Percentiles rank a stretch among this genome's conserved stretches.
These are phyloP conservation scores for Xylaria curta DNA, from an alignment of 495 filamentous ascomycete species.

Conservation along the genomic window DNA sequence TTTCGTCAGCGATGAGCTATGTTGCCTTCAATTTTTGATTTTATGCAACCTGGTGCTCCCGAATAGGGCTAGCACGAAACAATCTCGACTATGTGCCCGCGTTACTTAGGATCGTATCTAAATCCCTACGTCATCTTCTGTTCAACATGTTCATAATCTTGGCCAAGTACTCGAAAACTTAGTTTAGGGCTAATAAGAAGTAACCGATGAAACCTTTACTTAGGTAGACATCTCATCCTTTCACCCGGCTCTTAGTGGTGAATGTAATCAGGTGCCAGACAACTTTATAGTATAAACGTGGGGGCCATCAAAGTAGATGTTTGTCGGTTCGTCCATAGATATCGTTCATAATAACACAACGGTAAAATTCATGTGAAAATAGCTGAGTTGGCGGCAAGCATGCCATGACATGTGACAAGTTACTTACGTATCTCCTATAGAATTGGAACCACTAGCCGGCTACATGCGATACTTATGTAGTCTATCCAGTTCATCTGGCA, in stretches of 20 bases:
- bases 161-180: conserved; percentile 20
- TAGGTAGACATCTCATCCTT: background rate
- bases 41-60: background rate
- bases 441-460: background rate
- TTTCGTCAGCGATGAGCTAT: conserved; percentile 4
- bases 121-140: conserved; percentile 11
- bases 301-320: background rate
- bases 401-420: background rate
- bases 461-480: background rate
- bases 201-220: conserved; percentile 15
- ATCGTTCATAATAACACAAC: background rate
- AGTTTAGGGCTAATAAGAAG: conserved; percentile 28
- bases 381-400: background rate
- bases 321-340: background rate
- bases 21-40: conserved; percentile 10
- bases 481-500: background rate
- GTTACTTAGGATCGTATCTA: background rate
- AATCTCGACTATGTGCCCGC: background rate
- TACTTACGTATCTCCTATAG: background rate
- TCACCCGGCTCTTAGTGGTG: background rate
- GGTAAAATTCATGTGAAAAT: background rate
- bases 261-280: background rate
- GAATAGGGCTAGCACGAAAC: conserved; percentile 4
- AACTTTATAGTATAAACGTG: background rate
- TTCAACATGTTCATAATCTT: background rate